Evolutionary conservation across 202 grass and related monocot species (phyloP).

Genomic region (Schoenoplectus triqueter): DNA sequence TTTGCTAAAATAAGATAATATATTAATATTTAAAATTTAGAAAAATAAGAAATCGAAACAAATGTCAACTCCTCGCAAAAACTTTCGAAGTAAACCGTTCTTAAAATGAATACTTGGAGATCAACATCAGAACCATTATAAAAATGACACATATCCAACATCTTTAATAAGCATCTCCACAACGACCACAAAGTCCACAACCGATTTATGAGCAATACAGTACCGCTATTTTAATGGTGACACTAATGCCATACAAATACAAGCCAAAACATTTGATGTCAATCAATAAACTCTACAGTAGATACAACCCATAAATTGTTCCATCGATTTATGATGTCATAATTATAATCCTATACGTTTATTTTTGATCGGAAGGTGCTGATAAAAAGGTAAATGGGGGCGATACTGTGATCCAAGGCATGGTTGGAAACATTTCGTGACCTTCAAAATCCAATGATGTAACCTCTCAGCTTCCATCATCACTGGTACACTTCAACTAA

Average conservation of each 20-base stretch:
- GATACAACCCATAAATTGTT: no score
- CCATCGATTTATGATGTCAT: no score
- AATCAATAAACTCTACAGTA: no score
- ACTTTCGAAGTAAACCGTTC: not conserved
- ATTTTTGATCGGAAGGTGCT: not conserved
- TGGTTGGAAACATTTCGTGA: not conserved
- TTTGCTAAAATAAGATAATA: no score
- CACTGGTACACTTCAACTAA: not conserved
- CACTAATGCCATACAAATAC: no score
- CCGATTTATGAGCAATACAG: not conserved
- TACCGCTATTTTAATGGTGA: no score
- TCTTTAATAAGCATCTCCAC: not conserved
- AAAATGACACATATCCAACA: not conserved
- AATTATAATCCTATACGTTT: not conserved
- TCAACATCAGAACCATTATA: not conserved
- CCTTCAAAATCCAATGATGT: not conserved
- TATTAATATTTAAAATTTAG: not conserved
- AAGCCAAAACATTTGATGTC: no score
- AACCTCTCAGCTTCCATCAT: not conserved
- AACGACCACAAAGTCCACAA: not conserved
- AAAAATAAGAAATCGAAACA: not conserved
- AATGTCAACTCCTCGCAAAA: not conserved
- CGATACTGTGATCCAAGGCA: not conserved
- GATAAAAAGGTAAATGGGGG: not conserved
- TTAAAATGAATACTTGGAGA: not conserved